A percentile compares a stretch with the other conserved stretches of the same genome.
Evolutionary conservation across 73 alveolate species (phyloP).

Genomic region (Durusdinium trenchii): DNA sequence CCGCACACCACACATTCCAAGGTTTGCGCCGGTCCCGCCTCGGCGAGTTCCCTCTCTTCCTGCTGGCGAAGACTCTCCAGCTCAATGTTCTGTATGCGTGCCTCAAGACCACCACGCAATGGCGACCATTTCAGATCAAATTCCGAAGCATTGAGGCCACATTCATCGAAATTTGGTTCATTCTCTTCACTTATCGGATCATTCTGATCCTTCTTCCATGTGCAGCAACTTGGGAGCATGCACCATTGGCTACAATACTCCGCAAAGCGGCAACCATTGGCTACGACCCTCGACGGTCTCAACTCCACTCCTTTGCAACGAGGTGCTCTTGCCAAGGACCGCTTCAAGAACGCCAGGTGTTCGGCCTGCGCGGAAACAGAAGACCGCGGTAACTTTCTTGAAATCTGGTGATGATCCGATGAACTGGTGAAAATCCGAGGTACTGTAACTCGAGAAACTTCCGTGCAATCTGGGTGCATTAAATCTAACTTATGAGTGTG

Average conservation of each 20-base stretch:
- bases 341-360: constrained; percentile 54
- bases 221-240: background rate
- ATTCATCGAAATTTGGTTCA: background rate
- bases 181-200: background rate
- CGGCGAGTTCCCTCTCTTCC: constrained; percentile 36
- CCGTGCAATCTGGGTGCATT: no score
- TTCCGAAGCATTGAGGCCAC: background rate
- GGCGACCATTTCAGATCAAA: background rate
- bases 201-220: background rate
- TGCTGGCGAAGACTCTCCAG: constrained; percentile 42
- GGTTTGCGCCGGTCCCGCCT: background rate
- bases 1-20: background rate
- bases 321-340: constrained; percentile 73
- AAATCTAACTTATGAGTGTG: no score
- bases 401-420: background rate
- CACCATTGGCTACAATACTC: background rate
- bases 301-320: no score
- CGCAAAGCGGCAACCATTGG: background rate
- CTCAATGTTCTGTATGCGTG: constrained; percentile 24
- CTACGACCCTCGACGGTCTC: no score
- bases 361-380: constrained; percentile 5
- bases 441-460: no score
- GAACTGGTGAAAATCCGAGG: no score
- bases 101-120: background rate
- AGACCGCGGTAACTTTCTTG: background rate